Percentiles rank a stretch among this genome's conserved stretches.
phyloP scores from a whole-genome alignment of 129 eudicot species.

The Dittrichia graveolens region DNA sequence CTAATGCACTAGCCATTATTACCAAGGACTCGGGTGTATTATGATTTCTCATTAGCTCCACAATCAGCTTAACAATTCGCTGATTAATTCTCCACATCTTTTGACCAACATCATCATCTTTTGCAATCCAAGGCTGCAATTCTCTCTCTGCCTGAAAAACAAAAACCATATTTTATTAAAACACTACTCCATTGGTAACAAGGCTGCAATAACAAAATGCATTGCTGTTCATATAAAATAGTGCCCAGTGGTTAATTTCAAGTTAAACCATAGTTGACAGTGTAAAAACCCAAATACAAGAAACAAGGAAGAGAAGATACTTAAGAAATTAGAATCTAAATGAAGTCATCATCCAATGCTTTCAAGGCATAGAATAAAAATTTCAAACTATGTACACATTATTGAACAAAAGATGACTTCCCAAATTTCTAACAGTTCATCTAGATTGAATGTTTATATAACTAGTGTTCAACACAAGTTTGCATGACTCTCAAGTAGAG shows the following conservation, averaged over 20 bases:
- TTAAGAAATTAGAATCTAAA: too few species aligned
- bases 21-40: constrained; percentile 83
- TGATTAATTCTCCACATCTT: constrained; percentile 92
- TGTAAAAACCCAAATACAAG: too few species aligned
- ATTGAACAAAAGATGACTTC: not conserved
- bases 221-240: too few species aligned
- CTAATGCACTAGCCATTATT: constrained; percentile 85
- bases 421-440: not conserved
- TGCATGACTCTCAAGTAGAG: not conserved
- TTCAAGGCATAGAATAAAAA: too few species aligned
- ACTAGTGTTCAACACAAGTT: not conserved
- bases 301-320: too few species aligned
- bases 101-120: constrained; percentile 87
- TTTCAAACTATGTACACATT: too few species aligned
- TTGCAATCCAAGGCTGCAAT: constrained; percentile 94
- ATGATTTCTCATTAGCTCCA: constrained; percentile 94
- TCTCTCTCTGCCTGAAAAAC: constrained; percentile 90
- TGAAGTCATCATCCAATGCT: too few species aligned
- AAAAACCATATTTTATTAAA: not conserved
- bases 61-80: constrained; percentile 85
- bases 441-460: not conserved
- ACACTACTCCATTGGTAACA: constrained; percentile 7
- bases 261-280: too few species aligned
- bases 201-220: too few species aligned
- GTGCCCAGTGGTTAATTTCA: too few species aligned